These are phyloP conservation scores for Gilbertella persicaria DNA, from an alignment of 371 early-diverging fungal species.

Conservation along the genomic window DNA sequence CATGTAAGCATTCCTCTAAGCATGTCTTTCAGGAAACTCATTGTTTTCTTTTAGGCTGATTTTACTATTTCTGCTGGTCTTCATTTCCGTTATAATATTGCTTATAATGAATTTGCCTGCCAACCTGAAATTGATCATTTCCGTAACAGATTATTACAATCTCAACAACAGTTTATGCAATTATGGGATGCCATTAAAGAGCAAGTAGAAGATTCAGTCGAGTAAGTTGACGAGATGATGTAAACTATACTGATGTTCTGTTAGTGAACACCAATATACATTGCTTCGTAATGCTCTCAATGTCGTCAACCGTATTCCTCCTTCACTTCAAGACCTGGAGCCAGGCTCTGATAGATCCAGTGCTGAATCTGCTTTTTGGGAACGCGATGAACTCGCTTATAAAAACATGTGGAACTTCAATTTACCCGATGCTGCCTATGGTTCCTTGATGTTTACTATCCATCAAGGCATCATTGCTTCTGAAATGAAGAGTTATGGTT, in stretches of 20 bases:
- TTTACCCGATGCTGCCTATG: constrained; percentile 64
- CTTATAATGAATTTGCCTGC: constrained; percentile 68
- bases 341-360: constrained; percentile 8
- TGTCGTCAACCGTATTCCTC: constrained; percentile 61
- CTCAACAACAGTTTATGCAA: constrained; percentile 60
- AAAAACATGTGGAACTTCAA: constrained; percentile 75
- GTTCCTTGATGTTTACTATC: constrained; percentile 56
- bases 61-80: constrained; percentile 69
- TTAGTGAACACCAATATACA: constrained; percentile 53
- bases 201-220: constrained; percentile 59
- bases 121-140: constrained; percentile 64
- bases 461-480: constrained; percentile 53
- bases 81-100: constrained; percentile 71
- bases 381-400: constrained; percentile 58
- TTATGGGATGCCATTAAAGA: constrained; percentile 62
- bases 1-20: constrained; percentile 37
- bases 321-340: constrained; percentile 21
- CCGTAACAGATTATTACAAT: constrained; percentile 54
- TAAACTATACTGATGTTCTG: neutral
- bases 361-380: constrained; percentile 9
- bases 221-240: constrained; percentile 43
- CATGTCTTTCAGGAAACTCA: neutral
- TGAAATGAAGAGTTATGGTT: constrained; percentile 61
- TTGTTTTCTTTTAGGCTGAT: constrained; percentile 49
- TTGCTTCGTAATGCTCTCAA: constrained; percentile 57